Evolutionary conservation across 179 eudicot species (phyloP), one percentile per base, ranked within the genome.

Genomic region (Gypsophila paniculata): DNA sequence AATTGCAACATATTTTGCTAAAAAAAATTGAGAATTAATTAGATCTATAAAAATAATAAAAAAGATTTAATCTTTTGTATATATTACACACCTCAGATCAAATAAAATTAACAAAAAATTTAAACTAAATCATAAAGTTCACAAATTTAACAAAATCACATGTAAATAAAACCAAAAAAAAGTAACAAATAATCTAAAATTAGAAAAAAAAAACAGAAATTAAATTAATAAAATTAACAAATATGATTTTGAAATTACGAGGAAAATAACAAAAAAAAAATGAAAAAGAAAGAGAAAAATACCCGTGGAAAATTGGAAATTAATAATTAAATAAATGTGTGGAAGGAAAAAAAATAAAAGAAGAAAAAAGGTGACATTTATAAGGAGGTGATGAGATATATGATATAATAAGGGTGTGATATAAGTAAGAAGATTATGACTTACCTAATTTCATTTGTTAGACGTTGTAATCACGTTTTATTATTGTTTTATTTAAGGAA

Each of bases 351-450:
- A 22, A 68, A 15, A 14, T 48, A 75, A 72, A 75, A 66, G 77
- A 23, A 22, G 78, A 74, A 75, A 68, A 46, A 5, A 46, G 1
- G 58, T 11, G 19, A 52, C 19, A 71, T 75, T 66, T 79, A 75
- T 75, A 79, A 66, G 54, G 34, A 29, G 1, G 34, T 1, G 34
- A 29, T 29, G 34, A 29, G 34, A 29, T 29, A 29, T 29, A n/a
- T 44, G 64, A n/a, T 9, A 1, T 13, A 42, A 42, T 29, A 29
- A 29, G 34, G 1, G 46, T 42, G 46, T 46, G 15, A 21, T 0
- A 5, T 6, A 15, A 61, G 53, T 65, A 22, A 23, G 15, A 21
- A 65, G 55, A 26, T 26, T 69, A 23, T 67, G 71, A 79, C 67
- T 61, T 67, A 77, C 69, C 64, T 51, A 14, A 62, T 62, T 19